Base-by-base conservation (phyloP, 192 early-diverging fungal species). In the Backusella parvicylindrica region DNA sequence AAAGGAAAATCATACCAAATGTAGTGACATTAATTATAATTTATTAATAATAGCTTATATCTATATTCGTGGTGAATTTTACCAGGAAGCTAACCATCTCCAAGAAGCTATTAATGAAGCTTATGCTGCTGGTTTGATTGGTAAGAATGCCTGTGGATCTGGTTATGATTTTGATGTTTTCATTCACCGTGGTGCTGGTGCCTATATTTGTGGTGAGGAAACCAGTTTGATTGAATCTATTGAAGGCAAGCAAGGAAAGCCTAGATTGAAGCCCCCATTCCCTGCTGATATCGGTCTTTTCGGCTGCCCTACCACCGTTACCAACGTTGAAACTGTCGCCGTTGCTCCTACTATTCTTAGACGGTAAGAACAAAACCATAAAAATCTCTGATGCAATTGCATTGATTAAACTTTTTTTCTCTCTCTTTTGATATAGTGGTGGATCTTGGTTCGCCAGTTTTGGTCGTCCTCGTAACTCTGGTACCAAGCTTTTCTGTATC, bases 91-190 rank as follows among this genome's bases (percentile, higher is more conserved):
- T 4, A 93, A 93, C 32, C 94, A 95, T 83, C 82, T 97, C 64
- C 96, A 98, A 87, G 84, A 56, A 56, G 23, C 97, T 28, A 98
- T 99, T 75, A 92, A 99, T 80, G 95, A 99, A 84, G 96, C 96
- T 9, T 99, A 99, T 90, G 95, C 78, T 72, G 94, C 90, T 33
- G 96, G 96, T 13, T 87, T 99, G 73, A 98, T 99, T 75, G 97
- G 97, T 28, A 97, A 97, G 88, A 97, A 99, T 81, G 96, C 97
- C 18, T 99, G 97, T 85, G 94, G 93, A 30, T 89, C 92, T 32
- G 97, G 97, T n/a, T 97, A 91, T 82, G 96, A 99, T 75, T 98
- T 99, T 88, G 97, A 99, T 79, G 91, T 99, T 12, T 98, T 94
- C 77, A 89, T 99, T 78, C 97, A 99, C 85, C 96, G 96, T 74